Base-by-base conservation (phyloP, 2,329 filamentous ascomycete genomes). In the Botrytis porri region DNA sequence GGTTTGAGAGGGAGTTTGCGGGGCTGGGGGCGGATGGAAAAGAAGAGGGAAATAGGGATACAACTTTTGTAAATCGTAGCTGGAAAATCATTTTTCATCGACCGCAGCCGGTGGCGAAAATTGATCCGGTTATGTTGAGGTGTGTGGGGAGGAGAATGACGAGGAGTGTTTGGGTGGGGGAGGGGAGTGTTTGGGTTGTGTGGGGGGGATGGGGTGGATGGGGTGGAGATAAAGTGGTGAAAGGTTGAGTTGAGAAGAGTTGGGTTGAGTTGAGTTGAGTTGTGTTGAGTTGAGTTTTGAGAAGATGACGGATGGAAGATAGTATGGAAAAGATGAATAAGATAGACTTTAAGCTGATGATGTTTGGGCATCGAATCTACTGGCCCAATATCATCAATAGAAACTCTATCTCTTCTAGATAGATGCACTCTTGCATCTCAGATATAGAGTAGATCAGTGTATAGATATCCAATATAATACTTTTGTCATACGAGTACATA, bases 141-240 rank as follows among this genome's bases (percentile, higher is more conserved):
- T 45, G 43, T 20, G 57, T 51, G 43, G 73, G 73, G 12, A 74
- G 73, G 71, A 57, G 75, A 12, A 71, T 75, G 70, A n/a, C 16
- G n/a, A 74, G 73, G 62, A 75, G 73, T n/a, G 71, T 75, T 75
- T 71, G 70, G 65, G 2, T 75, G 74, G 71, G 54, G 22, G 14
- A 69, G 39, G 63, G 70, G 64, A 3, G n/a, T 45, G 4, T 45
- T 65, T 39, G 59, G 59, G 35, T n/a, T 51, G 10, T 25, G 22
- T 51, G 48, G 10, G 48, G 48, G 14, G 9, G 9, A 10, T 60
- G 32, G 10, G 9, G 4, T 10, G 54, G 32, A 10, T 61, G 35
- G 8, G 20, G 22, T 45, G 8, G 0, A 22, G 20, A 16, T 51
- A 12, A 22, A 1, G 22, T n/a, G 22, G 35, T 16, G 10, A 16